These are phyloP conservation scores for Brasenia schreberi DNA, from an alignment of 164 flowering plant genomes.

Conservation along the genomic window DNA sequence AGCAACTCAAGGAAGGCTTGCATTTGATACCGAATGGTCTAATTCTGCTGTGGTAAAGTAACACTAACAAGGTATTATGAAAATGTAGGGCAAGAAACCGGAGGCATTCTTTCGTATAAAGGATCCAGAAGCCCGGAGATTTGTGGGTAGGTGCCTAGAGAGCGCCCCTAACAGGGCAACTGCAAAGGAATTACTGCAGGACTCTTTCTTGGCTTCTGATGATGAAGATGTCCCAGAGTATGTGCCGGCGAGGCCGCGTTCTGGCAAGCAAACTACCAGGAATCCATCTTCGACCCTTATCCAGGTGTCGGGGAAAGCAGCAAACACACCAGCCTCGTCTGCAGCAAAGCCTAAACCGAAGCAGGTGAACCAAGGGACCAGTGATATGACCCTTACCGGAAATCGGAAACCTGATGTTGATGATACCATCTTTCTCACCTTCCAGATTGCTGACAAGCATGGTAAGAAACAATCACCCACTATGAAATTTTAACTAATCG, in stretches of 20 bases:
- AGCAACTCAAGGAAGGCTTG: not conserved
- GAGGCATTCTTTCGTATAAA: slow-evolving; percentile 44
- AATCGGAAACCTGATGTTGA: slow-evolving; percentile 50
- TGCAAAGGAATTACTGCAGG: slow-evolving; percentile 52
- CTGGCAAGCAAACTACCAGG: not conserved
- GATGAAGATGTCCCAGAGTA: slow-evolving; percentile 11
- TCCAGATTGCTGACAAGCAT: slow-evolving; percentile 44
- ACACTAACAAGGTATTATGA: not conserved
- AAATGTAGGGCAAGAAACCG: slow-evolving; percentile 63
- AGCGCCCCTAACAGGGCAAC: slow-evolving; percentile 50
- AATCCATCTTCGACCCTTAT: too few relatives aligned
- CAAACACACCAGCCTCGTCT: too few relatives aligned
- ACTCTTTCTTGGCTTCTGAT: slow-evolving; percentile 50
- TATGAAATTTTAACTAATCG: too few relatives aligned
- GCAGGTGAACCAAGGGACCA: slow-evolving; percentile 7
- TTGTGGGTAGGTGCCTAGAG: slow-evolving; percentile 57
- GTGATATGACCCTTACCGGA: slow-evolving; percentile 63
- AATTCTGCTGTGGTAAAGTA: not conserved
- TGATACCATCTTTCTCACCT: slow-evolving; percentile 58
- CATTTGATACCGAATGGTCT: not conserved
- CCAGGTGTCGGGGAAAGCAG: too few relatives aligned
- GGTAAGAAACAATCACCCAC: slow-evolving; percentile 22
- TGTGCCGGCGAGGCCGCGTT: slow-evolving; percentile 3
- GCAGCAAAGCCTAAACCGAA: too few relatives aligned
- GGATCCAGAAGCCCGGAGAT: slow-evolving; percentile 43